These are phyloP conservation scores for Akanthomyces dipterigenus DNA, from an alignment of 2,329 filamentous ascomycete genomes.

Conservation along the genomic window DNA sequence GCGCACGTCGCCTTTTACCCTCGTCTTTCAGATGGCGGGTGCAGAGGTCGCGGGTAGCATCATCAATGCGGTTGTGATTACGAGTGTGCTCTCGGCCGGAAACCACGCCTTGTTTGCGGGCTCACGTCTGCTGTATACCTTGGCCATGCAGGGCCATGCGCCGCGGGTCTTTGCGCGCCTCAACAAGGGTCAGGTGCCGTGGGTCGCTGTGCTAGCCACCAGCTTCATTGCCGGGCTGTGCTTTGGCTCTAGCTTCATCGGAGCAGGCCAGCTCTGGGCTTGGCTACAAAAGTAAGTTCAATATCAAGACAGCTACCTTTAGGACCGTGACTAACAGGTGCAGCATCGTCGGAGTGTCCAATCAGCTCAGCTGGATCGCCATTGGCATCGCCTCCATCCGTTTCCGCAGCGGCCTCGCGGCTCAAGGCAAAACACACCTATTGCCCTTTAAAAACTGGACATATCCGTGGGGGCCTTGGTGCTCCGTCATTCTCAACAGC, in stretches of 20 bases:
- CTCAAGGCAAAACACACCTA: slow-evolving; percentile 52
- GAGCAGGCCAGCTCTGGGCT: slow-evolving; percentile 57
- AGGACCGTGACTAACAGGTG: slow-evolving; percentile 13
- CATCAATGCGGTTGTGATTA: slow-evolving; percentile 51
- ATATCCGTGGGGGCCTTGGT: slow-evolving; percentile 54
- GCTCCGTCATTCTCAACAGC: slow-evolving; percentile 49
- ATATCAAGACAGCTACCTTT: not conserved
- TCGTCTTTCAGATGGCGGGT: slow-evolving; percentile 54
- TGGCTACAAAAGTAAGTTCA: slow-evolving; percentile 55
- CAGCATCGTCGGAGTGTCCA: slow-evolving; percentile 58
- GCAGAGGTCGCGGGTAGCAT: slow-evolving; percentile 44
- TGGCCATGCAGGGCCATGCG: slow-evolving; percentile 41
- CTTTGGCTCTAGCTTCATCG: slow-evolving; percentile 59
- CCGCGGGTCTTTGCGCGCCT: slow-evolving; percentile 43
- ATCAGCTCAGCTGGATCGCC: slow-evolving; percentile 59
- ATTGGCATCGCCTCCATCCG: slow-evolving; percentile 60
- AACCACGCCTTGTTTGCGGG: slow-evolving; percentile 32
- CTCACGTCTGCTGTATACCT: slow-evolving; percentile 28
- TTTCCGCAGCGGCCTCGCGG: slow-evolving; percentile 50
- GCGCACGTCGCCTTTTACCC: slow-evolving; percentile 38
- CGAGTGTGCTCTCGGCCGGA: slow-evolving; percentile 30
- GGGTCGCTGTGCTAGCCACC: slow-evolving; percentile 40
- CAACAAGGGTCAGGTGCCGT: slow-evolving; percentile 30
- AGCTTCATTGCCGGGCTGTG: slow-evolving; percentile 52
- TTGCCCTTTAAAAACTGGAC: slow-evolving; percentile 62